Conservation (phyloP, 805 yeast genomes). For the Priceomyces carsonii region DNA sequence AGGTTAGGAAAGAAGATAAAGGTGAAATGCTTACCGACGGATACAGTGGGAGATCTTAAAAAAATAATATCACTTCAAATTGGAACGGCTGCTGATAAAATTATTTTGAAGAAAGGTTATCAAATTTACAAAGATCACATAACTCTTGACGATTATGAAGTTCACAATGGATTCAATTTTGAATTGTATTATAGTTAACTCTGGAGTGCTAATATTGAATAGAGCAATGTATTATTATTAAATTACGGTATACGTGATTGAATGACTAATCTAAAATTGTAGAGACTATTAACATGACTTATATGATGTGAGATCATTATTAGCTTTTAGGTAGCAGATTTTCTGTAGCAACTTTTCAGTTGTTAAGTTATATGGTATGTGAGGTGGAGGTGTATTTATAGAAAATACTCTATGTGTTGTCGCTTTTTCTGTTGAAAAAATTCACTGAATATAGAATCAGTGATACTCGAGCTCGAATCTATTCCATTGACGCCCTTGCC, state of each 20-base stretch:
- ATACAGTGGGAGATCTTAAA: conserved; percentile 88
- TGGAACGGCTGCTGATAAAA: conserved; percentile 67
- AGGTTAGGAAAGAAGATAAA: conserved; percentile 83
- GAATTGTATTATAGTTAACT: conserved; percentile 72
- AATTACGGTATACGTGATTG: no score
- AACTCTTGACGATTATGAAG: conserved; percentile 89
- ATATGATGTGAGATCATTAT: no score
- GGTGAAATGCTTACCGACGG: conserved; percentile 86
- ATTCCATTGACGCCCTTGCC: conserved; percentile 42
- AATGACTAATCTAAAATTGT: no score
- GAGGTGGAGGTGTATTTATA: conserved; percentile 24
- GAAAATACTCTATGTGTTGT: conserved; percentile 53
- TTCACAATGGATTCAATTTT: conserved; percentile 83
- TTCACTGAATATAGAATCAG: conserved; percentile 16
- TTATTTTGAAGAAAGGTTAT: conserved; percentile 82
- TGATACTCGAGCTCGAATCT: conserved; percentile 9
- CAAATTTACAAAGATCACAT: conserved; percentile 86
- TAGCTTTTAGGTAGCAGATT: no score
- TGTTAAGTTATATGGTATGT: no score
- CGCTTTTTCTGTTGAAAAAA: conserved; percentile 27
- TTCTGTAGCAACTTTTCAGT: no score
- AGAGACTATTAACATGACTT: no score
- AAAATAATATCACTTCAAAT: conserved; percentile 78
- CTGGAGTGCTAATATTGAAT: no score
- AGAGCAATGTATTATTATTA: no score